A percentile compares a stretch with the other conserved stretches of the same genome.
Evolutionary conservation across 805 yeast genomes (phyloP).

Genomic region (Vanderwaltozyma yarrowii): DNA sequence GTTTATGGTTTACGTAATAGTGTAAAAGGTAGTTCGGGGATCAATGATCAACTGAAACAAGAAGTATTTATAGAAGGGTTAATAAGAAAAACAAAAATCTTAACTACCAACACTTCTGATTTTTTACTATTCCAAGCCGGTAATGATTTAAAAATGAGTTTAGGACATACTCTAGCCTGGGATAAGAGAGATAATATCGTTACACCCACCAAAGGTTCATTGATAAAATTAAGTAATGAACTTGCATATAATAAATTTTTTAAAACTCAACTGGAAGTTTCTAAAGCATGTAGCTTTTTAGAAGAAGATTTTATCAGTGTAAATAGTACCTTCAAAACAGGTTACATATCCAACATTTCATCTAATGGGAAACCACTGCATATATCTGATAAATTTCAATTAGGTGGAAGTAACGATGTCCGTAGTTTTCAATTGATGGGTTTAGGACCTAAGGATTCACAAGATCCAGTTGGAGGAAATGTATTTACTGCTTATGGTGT

Average conservation of each 20-base stretch:
- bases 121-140: constrained; percentile 51
- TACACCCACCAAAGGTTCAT: constrained; percentile 39
- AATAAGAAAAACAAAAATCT: constrained; percentile 26
- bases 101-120: constrained; percentile 41
- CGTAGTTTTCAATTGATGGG: constrained; percentile 61
- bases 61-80: constrained; percentile 35
- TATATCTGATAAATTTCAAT: constrained; percentile 67
- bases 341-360: constrained; percentile 40
- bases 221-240: constrained; percentile 35
- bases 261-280: constrained; percentile 27
- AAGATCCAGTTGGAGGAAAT: constrained; percentile 60
- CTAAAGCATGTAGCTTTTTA: constrained; percentile 19
- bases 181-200: constrained; percentile 36
- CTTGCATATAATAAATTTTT: constrained; percentile 26
- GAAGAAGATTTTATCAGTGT: constrained; percentile 32
- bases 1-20: constrained; percentile 31
- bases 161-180: constrained; percentile 31
- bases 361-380: constrained; percentile 35
- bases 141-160: constrained; percentile 47
- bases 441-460: constrained; percentile 48
- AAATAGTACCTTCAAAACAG: constrained; percentile 41
- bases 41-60: constrained; percentile 30
- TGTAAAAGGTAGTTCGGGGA: constrained; percentile 16
- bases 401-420: constrained; percentile 71
- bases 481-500: constrained; percentile 45